These are phyloP conservation scores for Asterophora parasitica DNA, from an alignment of 768 basidiomycete species.

Conservation along the genomic window DNA sequence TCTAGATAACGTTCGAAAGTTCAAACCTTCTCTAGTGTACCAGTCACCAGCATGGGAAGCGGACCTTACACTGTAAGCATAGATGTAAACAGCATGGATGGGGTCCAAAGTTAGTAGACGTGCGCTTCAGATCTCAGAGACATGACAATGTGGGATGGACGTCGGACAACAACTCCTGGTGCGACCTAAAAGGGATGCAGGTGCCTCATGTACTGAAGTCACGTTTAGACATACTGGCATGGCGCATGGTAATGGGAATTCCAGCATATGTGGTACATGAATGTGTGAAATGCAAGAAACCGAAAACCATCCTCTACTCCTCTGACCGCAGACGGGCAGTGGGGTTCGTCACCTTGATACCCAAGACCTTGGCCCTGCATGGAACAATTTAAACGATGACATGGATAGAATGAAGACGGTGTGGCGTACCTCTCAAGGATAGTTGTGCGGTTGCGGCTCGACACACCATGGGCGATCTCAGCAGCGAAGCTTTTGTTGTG, in stretches of 20 bases:
- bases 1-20: slow-evolving; percentile 6
- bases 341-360: slow-evolving; percentile 92
- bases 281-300: slow-evolving; percentile 32
- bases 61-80: slow-evolving; percentile 27
- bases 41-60: slow-evolving; percentile 89
- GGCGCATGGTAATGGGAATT: slow-evolving; percentile 41
- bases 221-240: slow-evolving; percentile 8
- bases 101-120: slow-evolving; percentile 2
- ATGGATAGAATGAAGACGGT: background rate
- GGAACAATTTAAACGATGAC: slow-evolving; percentile 7
- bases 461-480: slow-evolving; percentile 95
- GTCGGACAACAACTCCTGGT: background rate
- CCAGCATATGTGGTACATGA: slow-evolving; percentile 54
- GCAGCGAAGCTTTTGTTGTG: slow-evolving; percentile 96
- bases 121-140: slow-evolving; percentile 17
- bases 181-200: slow-evolving; percentile 8
- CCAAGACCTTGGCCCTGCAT: slow-evolving; percentile 73
- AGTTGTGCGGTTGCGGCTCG: slow-evolving; percentile 87
- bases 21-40: slow-evolving; percentile 71
- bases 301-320: slow-evolving; percentile 56
- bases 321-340: slow-evolving; percentile 92
- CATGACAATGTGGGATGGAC: slow-evolving; percentile 5
- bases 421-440: slow-evolving; percentile 78
- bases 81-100: background rate
- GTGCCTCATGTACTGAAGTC: background rate